Evolutionary conservation across 106 monocot species (phyloP), one percentile per base, ranked within the genome.

Genomic region (Dioscorea alata): DNA sequence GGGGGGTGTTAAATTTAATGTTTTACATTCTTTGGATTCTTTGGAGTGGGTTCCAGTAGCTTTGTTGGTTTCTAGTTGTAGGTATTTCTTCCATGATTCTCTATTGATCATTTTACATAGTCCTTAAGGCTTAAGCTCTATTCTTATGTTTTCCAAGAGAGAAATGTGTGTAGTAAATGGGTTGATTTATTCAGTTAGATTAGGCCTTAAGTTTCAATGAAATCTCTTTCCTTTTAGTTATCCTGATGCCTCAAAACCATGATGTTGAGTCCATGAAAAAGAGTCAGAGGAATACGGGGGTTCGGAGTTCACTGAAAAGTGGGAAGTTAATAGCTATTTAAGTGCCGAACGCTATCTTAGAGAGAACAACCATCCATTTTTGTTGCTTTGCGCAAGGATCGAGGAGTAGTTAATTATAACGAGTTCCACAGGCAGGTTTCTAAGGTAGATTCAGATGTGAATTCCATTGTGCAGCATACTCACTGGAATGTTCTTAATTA

Each of bases 251-350:
- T 80, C 88, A 51, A 90, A 99, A 7, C 99, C 99, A 12, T 59
- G 90, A 1, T 99, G 93, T 64, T 34, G 34, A 34, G 3, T 3
- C 4, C 73, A 99, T 93, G 93, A 99, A 15, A 93, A 99, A 64
- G 99, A 99, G 59, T 93, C 99, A 1, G 99, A 99, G 59, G 93
- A 90, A 18, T 99, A 99, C 67, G 99, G 99, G 60, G 73, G 77
- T 59, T 87, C 90, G 99, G 99, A 99, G 71, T 90, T 99, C 49
- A 83, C 81, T 51, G 99, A 99, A 64, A 53, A 79, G 6, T 99
- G 99, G 99, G 99, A 99, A 76, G 93, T 99, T 54, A 93, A 99
- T 74, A 67, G 71, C 23, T 99, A 90, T 70, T 74, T 99, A n/a
- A 90, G 90, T 73, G 99, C 99, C 35, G 82, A 83, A 53, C 93